These are phyloP conservation scores for Hypoxylon sp. DNA, from an alignment of 2,329 filamentous ascomycete genomes.

Conservation along the genomic window DNA sequence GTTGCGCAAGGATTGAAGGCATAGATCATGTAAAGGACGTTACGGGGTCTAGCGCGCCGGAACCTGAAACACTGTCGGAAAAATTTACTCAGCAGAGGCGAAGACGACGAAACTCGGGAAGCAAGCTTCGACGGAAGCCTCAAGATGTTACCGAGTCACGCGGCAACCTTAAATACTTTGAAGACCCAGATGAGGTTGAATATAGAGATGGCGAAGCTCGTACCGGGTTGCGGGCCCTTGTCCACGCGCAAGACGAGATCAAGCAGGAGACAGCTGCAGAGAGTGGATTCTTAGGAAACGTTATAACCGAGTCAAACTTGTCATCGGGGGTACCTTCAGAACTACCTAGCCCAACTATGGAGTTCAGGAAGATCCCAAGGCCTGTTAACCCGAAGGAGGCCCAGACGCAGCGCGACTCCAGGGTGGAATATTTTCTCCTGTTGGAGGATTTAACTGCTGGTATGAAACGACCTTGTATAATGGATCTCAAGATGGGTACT, in stretches of 20 bases:
- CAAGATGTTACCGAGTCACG: constrained; percentile 76
- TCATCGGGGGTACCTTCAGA: constrained; percentile 51
- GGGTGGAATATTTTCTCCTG: constrained; percentile 92
- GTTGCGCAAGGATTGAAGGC: constrained; percentile 52
- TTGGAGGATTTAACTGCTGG: constrained; percentile 95
- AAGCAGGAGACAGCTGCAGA: constrained; percentile 10
- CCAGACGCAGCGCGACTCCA: constrained; percentile 69
- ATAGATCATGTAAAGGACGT: constrained; percentile 63
- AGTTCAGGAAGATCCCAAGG: constrained; percentile 61
- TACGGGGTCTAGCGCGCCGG: constrained; percentile 73
- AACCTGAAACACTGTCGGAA: constrained; percentile 66
- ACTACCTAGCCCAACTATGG: constrained; percentile 54
- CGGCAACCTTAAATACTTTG: constrained; percentile 89
- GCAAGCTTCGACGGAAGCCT: constrained; percentile 80
- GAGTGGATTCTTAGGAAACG: constrained; percentile 27
- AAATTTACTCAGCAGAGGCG: constrained; percentile 59
- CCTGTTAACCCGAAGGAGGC: constrained; percentile 84
- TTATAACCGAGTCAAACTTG: constrained; percentile 51
- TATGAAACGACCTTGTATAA: constrained; percentile 96
- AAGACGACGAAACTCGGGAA: constrained; percentile 86
- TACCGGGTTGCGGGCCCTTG: constrained; percentile 38
- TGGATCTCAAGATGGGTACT: constrained; percentile 99
- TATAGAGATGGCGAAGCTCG: constrained; percentile 76
- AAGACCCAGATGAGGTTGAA: constrained; percentile 86
- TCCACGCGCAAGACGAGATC: constrained; percentile 26